phyloP scores from a whole-genome alignment of 1,139 yeast genomes.

The Debaryomyces sp. region DNA sequence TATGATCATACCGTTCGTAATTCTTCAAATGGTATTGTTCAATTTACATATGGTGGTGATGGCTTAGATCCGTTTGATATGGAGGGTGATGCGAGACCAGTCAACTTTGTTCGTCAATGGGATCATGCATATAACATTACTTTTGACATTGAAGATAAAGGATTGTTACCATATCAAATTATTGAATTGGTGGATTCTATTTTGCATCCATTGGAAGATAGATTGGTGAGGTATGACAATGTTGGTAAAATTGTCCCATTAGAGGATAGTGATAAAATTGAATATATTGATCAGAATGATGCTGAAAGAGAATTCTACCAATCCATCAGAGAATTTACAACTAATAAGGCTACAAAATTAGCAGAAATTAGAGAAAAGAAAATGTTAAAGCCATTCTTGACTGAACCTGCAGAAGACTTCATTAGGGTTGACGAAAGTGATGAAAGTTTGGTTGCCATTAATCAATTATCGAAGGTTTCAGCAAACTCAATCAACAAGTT shows the following conservation, averaged over 20 bases:
- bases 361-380: slow-evolving; percentile 60
- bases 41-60: slow-evolving; percentile 98
- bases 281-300: slow-evolving; percentile 76
- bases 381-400: slow-evolving; percentile 38
- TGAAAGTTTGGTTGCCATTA: slow-evolving; percentile 51
- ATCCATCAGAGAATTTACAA: slow-evolving; percentile 67
- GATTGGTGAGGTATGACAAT: slow-evolving; percentile 70
- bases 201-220: slow-evolving; percentile 62
- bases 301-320: slow-evolving; percentile 83
- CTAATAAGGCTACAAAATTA: slow-evolving; percentile 57
- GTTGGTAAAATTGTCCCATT: slow-evolving; percentile 57
- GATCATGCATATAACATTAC: slow-evolving; percentile 83
- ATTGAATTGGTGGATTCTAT: slow-evolving; percentile 55
- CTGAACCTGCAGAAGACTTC: slow-evolving; percentile 45
- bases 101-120: slow-evolving; percentile 93
- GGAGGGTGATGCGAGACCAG: slow-evolving; percentile 99
- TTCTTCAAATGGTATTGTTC: slow-evolving; percentile 94
- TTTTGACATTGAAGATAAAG: slow-evolving; percentile 53
- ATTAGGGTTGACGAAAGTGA: slow-evolving; percentile 52
- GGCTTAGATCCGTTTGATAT: slow-evolving; percentile 97
- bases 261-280: slow-evolving; percentile 50
- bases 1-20: slow-evolving; percentile 96
- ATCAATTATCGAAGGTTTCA: slow-evolving; percentile 77
- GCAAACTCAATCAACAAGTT: slow-evolving; percentile 63
- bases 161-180: slow-evolving; percentile 75